Base-by-base conservation (phyloP, 805 yeast genomes). In the Yamadazyma kitorensis region DNA sequence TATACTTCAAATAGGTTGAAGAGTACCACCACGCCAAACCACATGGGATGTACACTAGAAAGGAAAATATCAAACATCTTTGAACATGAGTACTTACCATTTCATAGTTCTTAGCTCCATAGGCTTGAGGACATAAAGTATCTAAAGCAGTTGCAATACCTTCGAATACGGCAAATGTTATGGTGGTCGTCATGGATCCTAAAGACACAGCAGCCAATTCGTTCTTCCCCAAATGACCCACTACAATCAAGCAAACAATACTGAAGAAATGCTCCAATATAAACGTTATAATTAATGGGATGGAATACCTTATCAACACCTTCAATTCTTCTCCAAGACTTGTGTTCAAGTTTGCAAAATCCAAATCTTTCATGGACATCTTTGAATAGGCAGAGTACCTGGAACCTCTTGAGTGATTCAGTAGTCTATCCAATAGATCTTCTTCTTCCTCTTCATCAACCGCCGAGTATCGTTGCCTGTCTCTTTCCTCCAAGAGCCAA, bases 71-170 rank as follows among this genome's bases (percentile, higher is more conserved):
- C 4, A 53, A 47, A 43, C 70, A 60, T 32, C 72, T 46, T 40
- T 68, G 73, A 11, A 67, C 70, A 33, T 57, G 58, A 2, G 50
- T 41, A 17, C 64, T 52, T 30, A 68, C 68, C 34, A 58, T 37
- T 39, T 61, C 63, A 29, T 47, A 63, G 39, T 64, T 61, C 3
- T 64, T 61, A 1, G 72, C 71, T 3, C 73, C 73, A 38, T 58
- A 68, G 2, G 72, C 70, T 40, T 65, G 72, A 1, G 73, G 72
- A 39, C 72, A 66, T 23, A 67, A 43, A 4, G 72, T 67, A 35
- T 68, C 73, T 17, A 68, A 49, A 0, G 73, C 63, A 5, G 73
- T 68, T 1, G 72, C 68, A n/a, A 64, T 62, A 12, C 73, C 73
- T 44, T 68, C 72, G 38, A 67, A 67, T 2, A 67, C 43, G 7